Conservation (phyloP, 73 alveolate genomes). For the Effrenium voratum region DNA sequence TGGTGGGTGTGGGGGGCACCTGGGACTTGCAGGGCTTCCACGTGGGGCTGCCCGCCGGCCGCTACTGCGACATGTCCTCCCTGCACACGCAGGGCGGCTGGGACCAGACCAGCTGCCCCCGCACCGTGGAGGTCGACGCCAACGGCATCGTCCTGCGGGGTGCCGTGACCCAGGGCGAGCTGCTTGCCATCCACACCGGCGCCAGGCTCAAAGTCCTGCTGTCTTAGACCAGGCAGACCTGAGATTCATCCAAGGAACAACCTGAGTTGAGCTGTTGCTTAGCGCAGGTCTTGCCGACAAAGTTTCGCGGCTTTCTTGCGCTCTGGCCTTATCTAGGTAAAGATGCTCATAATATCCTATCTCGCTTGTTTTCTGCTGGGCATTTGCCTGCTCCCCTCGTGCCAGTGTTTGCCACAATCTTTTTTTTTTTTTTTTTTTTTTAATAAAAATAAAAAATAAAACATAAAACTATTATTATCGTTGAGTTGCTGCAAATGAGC, state of each 20-base stretch:
- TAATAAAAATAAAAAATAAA: too few relatives aligned
- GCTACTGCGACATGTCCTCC: constrained; percentile 79
- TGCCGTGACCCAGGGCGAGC: constrained; percentile 56
- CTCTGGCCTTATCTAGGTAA: too few relatives aligned
- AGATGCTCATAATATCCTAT: too few relatives aligned
- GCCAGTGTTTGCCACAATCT: too few relatives aligned
- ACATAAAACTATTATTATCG: too few relatives aligned
- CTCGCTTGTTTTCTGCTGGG: too few relatives aligned
- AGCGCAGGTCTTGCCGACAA: neutral
- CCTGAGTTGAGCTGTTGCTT: neutral
- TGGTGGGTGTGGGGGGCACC: constrained; percentile 63
- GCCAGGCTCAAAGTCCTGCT: neutral
- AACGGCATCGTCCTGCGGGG: constrained; percentile 51
- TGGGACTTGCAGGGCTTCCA: constrained; percentile 45
- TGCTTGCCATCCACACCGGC: constrained; percentile 46
- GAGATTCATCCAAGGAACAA: neutral
- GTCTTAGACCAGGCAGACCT: too few relatives aligned
- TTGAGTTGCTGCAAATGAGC: too few relatives aligned
- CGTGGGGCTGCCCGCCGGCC: constrained; percentile 53
- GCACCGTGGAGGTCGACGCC: constrained; percentile 54
- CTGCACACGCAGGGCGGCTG: constrained; percentile 62
- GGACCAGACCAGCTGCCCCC: constrained; percentile 24
- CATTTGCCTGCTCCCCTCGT: too few relatives aligned
- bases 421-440: too few relatives aligned
- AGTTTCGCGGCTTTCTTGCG: too few relatives aligned